phyloP scores from a whole-genome alignment of 2,329 filamentous ascomycete species.

The Stemphylium vesicarium region DNA sequence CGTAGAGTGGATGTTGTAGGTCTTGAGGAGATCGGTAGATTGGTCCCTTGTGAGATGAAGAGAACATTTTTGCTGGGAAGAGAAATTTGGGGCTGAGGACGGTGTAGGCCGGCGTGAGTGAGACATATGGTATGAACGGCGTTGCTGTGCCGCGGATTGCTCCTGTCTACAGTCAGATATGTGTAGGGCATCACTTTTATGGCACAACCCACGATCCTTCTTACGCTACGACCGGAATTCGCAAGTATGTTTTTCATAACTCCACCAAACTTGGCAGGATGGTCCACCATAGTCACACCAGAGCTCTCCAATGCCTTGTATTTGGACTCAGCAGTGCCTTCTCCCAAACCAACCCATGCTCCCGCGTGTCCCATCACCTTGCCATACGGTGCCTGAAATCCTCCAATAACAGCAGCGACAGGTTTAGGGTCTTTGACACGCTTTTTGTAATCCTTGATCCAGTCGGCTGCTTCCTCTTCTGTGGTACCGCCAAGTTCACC shows the following conservation, averaged over 20 bases:
- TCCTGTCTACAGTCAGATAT: conserved; percentile 29
- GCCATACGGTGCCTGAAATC: conserved; percentile 66
- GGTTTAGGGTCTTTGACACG: conserved; percentile 70
- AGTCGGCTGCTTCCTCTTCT: conserved; percentile 75
- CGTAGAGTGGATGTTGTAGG: conserved; percentile 57
- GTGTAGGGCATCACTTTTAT: not conserved
- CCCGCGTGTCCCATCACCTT: conserved; percentile 81
- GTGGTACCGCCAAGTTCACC: conserved; percentile 75
- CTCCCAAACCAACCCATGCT: conserved; percentile 71
- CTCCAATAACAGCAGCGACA: conserved; percentile 74
- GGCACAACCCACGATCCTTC: conserved; percentile 44
- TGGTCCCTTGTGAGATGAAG: conserved; percentile 64
- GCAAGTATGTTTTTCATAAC: conserved; percentile 68
- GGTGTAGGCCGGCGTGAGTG: conserved; percentile 21
- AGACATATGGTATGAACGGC: conserved; percentile 56
- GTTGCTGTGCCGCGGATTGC: conserved; percentile 51
- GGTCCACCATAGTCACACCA: conserved; percentile 73
- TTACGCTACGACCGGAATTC: conserved; percentile 50
- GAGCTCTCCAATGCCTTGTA: conserved; percentile 69
- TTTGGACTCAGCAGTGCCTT: conserved; percentile 70
- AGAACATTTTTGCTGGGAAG: conserved; percentile 53
- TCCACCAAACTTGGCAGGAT: conserved; percentile 75
- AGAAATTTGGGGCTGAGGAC: conserved; percentile 1
- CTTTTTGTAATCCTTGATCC: conserved; percentile 70
- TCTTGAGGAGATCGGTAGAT: conserved; percentile 62